Evolutionary conservation across 1,284 basidiomycete species (phyloP), one percentile per base, ranked within the genome.

Genomic region (Sphagnurus paluster): DNA sequence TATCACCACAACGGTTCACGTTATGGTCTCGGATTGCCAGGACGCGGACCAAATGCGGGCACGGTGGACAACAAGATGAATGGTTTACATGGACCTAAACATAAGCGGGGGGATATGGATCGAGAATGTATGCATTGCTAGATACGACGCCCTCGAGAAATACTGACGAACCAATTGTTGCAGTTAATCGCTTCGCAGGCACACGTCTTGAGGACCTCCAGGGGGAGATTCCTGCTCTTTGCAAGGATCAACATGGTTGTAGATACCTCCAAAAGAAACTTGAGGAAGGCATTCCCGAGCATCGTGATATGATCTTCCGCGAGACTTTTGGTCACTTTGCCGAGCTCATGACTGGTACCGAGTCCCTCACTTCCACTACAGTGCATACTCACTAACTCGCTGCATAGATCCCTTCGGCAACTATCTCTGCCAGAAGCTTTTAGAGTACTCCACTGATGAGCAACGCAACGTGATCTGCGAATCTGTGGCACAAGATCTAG

Each of bases 191-290:
- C 8, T 98, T 97, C 66, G 85, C 94, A 20, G 92, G 93, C 21
- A 96, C 93, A 35, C 87, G 93, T 41, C 78, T 99, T 45, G 97
- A 99, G 65, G 97, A 99, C 62, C 75, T 99, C 36, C 85, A 90
- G 57, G 96, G 96, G 52, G 93, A 98, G 68, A 95, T 99, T 56
- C 84, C 94, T 21, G 77, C 82, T 11, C 72, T 99, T 23, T 98
- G 95, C 82, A 98, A 98, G 70, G 97, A 99, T 67, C 97, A 99
- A 70, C 97, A 99, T 67, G 97, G 97, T 2, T 99, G 97, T 65
- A 85, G 97, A 29, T 99, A 98, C 66, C 73, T 99, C 47, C 97
- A 99, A 70, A 99, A 99, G 84, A 99, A 99, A 72, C 79, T 99
- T 30, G 97, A 99, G 67, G 97, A 99, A 63, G 91, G 90, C 50